phyloP scores from a whole-genome alignment of 2,329 filamentous ascomycete genomes.

The Talaromyces funiculosus region DNA sequence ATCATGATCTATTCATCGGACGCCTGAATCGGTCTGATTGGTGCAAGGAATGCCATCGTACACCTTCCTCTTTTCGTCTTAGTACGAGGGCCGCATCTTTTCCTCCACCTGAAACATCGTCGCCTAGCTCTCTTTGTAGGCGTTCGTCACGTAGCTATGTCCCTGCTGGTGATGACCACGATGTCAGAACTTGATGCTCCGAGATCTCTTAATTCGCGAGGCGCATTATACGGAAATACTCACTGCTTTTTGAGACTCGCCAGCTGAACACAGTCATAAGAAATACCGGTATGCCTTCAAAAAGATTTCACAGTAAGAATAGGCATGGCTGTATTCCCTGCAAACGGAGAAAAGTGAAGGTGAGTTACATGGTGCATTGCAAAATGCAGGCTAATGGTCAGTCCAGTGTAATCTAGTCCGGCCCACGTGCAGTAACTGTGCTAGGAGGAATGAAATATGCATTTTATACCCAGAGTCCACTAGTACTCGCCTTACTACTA shows the following conservation, averaged over 20 bases:
- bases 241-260: not conserved
- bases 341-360: conserved; percentile 8
- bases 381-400: not conserved
- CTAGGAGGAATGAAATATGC: conserved; percentile 5
- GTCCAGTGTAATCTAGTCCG: conserved; percentile 2
- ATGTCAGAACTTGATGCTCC: not conserved
- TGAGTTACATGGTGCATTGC: too few species aligned
- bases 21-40: not conserved
- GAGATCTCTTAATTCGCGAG: too few species aligned
- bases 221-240: not conserved
- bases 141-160: not conserved
- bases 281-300: conserved; percentile 1
- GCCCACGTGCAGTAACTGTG: conserved; percentile 9
- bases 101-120: not conserved
- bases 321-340: conserved; percentile 8
- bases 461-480: not conserved
- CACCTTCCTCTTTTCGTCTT: not conserved
- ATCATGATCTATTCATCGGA: too few species aligned
- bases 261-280: not conserved
- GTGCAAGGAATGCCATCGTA: not conserved
- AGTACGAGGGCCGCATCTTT: not conserved
- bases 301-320: conserved; percentile 8
- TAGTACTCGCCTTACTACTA: not conserved
- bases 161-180: not conserved
- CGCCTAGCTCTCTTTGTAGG: not conserved